Evolutionary conservation across 441 rosid species (phyloP), one percentile per base, ranked within the genome.

Genomic region (Euphorbia corollata): DNA sequence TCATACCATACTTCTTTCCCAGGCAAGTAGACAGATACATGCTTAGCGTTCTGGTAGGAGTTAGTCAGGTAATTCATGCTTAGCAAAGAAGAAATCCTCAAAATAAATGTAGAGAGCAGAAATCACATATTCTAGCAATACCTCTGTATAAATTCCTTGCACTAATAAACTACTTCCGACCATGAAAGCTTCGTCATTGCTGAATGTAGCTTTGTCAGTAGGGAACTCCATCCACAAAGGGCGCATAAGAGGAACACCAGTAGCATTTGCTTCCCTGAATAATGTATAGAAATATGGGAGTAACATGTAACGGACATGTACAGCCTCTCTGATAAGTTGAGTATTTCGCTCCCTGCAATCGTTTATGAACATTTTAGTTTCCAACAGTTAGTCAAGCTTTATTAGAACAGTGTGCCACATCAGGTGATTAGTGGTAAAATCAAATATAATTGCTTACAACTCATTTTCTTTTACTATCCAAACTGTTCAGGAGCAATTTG

Each of bases 161-260:
- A 95, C 97, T 78, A 95, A 70, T 59, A 95, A 81, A 82, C 88
- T 84, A 76, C 77, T 77, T 71, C 99, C 99, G 68, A 95, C 92
- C 99, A 95, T 88, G 83, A 95, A 92, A 45, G 98, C 92, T 76
- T 95, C 98, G 59, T 92, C 99, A 41, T 88, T 95, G 74, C 67
- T 79, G 77, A 88, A 92, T 68, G 97, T 85, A 68, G 81, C 82
- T 81, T 90, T 92, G 64, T 95, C 99, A 61, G 78, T 80, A 57
- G 99, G 96, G 78, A 95, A 92, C 81, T 95, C 99, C 99, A 95
- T 95, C 99, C 99, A 95, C 74, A 95, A 60, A 51, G 99, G 97
- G 15, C 98, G 97, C 64, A 78, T 64, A 59, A 95, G 87, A 38
- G 99, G 98, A 75, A 87, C 74, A 72, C 99, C 99, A 18, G 76